Evolutionary conservation across 306 rosid species (phyloP), one percentile per base, ranked within the genome.

Genomic region (Cucurbita moschata): DNA sequence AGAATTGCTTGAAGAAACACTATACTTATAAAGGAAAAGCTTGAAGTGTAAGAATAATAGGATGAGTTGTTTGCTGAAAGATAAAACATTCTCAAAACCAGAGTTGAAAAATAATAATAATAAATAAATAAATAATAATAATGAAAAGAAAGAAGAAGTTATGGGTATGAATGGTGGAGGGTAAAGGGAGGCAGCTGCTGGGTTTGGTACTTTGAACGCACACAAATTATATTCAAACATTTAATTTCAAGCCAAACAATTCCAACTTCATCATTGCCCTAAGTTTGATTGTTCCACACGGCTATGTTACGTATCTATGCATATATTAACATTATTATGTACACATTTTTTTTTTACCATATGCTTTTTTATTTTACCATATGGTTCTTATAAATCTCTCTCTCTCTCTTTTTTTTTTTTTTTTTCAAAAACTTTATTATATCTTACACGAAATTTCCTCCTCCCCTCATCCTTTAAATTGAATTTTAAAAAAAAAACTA

Each of bases 241-340:
- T 30, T 39, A 61, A 12, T 58, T 71, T 35, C n/a, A 71, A 71
- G 43, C 75, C 44, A 50, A 50, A 50, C 12, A 52, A 52, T 71
- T 71, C 75, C 44, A 71, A 51, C 46, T 23, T 23, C 38, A 71
- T 71, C 42, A 71, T 71, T 71, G 35, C 62, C 53, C 8, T 0
- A 71, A 71, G 60, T 71, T 68, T 23, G 54, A 68, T 68, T 68
- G 73, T 68, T 68, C 56, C 73, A 47, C 73, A 68, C 56, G 73
- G 43, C 56, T 49, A 68, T 68, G 15, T 23, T 9, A 50, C 21
- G 44, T 26, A 35, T 30, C 30, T 10, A 16, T 42, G 42, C 1
- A n/a, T 63, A 15, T 64, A 3, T 64, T 2, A 12, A 46, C 11
- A 47, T 49, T 13, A 4, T 13, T 10, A 1, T 49, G 1, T 14